Evolutionary conservation across 2,329 filamentous ascomycete species (phyloP), one percentile per base, ranked within the genome.

Genomic region (Lizonia empirigonia): DNA sequence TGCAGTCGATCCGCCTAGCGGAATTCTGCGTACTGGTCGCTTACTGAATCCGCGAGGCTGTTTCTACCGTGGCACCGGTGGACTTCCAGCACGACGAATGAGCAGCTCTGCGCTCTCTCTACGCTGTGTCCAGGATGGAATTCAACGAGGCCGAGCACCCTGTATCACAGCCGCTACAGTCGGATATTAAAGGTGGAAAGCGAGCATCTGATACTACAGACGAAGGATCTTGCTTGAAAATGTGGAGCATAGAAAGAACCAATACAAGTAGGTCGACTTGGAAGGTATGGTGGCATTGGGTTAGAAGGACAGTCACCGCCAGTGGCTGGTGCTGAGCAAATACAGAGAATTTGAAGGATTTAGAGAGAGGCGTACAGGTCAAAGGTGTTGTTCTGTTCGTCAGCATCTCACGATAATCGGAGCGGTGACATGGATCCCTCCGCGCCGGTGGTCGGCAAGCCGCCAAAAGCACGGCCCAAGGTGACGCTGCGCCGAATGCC

Each of bases 401-500:
- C n/a, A n/a, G n/a, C n/a, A n/a, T n/a, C 12, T 29, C 27, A 30
- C n/a, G 13, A 30, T 15, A 18, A 16, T 18, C 16, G 35, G 41
- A 23, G 19, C 40, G 48, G 32, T 27, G 32, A 24, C 19, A 32
- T 30, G 19, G 19, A 33, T 39, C 34, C 33, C 12, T 37, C 40
- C 22, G 32, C 36, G 41, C 22, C 48, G 38, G 50, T 24, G 44
- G 52, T 56, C 53, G 53, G 55, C 30, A 38, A 32, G 32, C 15
- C 32, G 32, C 26, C n/a, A 37, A 32, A 20, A 2, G 49, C 49
- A 52, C 49, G 27, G 49, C n/a, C n/a, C n/a, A n/a, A 42, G 26
- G 30, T 36, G 42, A 35, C 37, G 24, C 46, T 57, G 48, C 35
- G 42, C 38, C 49, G 52, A 44, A 64, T 64, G 61, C 61, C 61